These are phyloP conservation scores for Aureobasidium sp. DNA, from an alignment of 2,329 filamentous ascomycete genomes.

Conservation along the genomic window DNA sequence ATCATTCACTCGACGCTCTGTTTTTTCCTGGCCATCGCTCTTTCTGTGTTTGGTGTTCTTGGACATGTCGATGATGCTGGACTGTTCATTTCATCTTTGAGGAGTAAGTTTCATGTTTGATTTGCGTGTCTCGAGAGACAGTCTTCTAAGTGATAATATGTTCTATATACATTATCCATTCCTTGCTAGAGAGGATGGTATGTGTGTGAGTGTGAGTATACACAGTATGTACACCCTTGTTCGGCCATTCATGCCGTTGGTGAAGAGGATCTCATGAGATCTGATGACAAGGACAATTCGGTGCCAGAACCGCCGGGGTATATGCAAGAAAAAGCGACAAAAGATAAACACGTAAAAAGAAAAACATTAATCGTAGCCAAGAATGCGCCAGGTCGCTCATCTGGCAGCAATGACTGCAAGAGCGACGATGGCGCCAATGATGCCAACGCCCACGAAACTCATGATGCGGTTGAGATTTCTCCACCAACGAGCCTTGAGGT, in stretches of 20 bases:
- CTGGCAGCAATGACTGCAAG: conserved; percentile 27
- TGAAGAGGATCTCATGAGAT: not conserved
- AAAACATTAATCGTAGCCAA: conserved; percentile 7
- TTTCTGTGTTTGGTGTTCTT: not conserved
- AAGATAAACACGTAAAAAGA: not conserved
- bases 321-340: not conserved
- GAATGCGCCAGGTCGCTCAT: conserved; percentile 8
- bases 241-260: not conserved
- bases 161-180: conserved; percentile 1
- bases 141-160: not conserved
- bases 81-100: not conserved
- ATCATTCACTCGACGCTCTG: not conserved
- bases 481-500: conserved; percentile 31
- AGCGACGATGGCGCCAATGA: conserved; percentile 29
- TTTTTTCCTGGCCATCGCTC: not conserved
- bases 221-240: not conserved
- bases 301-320: not conserved
- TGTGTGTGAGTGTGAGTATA: not conserved
- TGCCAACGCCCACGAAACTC: conserved; percentile 28
- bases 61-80: not conserved
- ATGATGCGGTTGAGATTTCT: conserved; percentile 30
- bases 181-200: not conserved
- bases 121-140: not conserved
- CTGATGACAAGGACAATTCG: not conserved
- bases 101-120: not conserved